These are phyloP conservation scores for Mycosphaerelloides madeirae DNA, from an alignment of 2,329 filamentous ascomycete genomes.

Conservation along the genomic window DNA sequence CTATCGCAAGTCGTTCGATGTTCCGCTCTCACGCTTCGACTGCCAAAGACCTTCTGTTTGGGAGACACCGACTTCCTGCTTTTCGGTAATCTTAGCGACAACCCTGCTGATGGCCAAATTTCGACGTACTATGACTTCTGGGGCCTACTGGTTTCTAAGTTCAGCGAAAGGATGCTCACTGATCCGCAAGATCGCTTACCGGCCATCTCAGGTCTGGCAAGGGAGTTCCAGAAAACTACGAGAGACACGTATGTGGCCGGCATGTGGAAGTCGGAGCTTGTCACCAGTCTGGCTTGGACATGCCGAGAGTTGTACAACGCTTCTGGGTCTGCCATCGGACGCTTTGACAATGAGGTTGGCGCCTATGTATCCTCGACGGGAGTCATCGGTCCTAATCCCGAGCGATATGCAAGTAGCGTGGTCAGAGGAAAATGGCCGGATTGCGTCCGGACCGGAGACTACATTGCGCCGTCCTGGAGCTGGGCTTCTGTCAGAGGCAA, in stretches of 20 bases:
- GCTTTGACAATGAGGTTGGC: background rate
- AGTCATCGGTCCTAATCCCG: no score
- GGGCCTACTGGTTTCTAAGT: conserved; percentile 5
- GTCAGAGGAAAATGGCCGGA: background rate
- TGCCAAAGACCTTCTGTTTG: background rate
- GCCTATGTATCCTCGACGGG: no score
- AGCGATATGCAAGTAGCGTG: background rate
- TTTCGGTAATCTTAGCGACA: background rate
- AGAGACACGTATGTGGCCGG: conserved; percentile 8
- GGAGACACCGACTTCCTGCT: background rate
- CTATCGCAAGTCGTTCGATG: background rate
- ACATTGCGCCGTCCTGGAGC: conserved; percentile 10
- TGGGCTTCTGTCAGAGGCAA: conserved; percentile 7
- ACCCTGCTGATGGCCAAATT: background rate
- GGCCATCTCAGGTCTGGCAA: conserved; percentile 10
- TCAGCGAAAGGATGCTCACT: conserved; percentile 6
- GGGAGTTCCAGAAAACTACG: conserved; percentile 2
- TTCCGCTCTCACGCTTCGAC: background rate
- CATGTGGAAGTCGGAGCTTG: conserved; percentile 5
- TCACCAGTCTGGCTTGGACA: conserved; percentile 5
- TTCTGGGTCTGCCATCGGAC: background rate
- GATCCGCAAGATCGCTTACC: conserved; percentile 4
- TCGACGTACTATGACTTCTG: conserved; percentile 9
- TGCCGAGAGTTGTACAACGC: background rate
- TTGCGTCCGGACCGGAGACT: background rate